phyloP scores from a whole-genome alignment of 2,329 filamentous ascomycete genomes.

The Karstenula rhodostoma region DNA sequence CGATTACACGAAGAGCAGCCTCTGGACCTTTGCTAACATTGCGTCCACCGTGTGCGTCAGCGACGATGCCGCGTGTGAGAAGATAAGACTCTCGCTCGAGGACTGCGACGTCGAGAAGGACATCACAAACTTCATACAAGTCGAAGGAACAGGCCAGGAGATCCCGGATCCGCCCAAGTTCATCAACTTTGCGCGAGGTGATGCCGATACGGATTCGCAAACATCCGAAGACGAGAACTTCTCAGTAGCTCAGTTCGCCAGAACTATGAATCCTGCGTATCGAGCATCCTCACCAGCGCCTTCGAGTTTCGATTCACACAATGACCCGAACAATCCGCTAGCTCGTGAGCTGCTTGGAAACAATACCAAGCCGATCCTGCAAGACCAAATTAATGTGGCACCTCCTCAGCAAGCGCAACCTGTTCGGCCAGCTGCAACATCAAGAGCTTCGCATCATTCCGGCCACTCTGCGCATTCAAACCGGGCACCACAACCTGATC shows the following conservation, averaged over 20 bases:
- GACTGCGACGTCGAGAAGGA: constrained; percentile 97
- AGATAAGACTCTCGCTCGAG: constrained; percentile 90
- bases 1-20: constrained; percentile 95
- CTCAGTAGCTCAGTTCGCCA: constrained; percentile 93
- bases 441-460: constrained; percentile 18
- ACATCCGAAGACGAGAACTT: constrained; percentile 87
- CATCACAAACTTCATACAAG: constrained; percentile 86
- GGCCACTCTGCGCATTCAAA: constrained; percentile 22
- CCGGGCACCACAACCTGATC: constrained; percentile 43
- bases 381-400: constrained; percentile 32
- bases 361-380: constrained; percentile 40
- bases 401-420: constrained; percentile 28
- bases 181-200: constrained; percentile 97
- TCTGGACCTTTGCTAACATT: constrained; percentile 98
- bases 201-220: constrained; percentile 83
- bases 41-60: constrained; percentile 97
- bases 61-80: constrained; percentile 92
- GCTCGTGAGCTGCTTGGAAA: constrained; percentile 70
- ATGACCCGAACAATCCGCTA: constrained; percentile 80
- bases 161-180: constrained; percentile 97
- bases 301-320: constrained; percentile 89
- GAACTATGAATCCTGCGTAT: constrained; percentile 94
- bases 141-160: constrained; percentile 91
- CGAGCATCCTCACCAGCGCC: constrained; percentile 95
- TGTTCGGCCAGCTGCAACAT: constrained; percentile 5